Base-by-base conservation (phyloP, 257 asterid genomes). In the Gynochthodes officinalis region DNA sequence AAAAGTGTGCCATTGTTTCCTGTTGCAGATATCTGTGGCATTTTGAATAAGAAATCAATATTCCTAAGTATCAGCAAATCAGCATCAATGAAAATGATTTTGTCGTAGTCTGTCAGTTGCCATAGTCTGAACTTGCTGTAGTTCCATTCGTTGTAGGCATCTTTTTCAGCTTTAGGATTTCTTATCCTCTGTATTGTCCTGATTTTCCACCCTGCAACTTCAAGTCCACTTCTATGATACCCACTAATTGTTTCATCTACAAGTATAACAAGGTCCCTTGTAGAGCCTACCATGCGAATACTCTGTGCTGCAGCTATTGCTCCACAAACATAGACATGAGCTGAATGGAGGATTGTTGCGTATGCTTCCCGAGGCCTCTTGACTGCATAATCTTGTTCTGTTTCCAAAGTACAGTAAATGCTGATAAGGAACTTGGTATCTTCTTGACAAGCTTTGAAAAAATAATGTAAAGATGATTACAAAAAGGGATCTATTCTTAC, bases 281-380 rank as follows among this genome's bases (percentile, higher is more conserved):
- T 89, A n/a, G 98, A 91, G 14, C 98, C 98, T 0, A 81, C 77
- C 95, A 91, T 84, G 9, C 92, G 87, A 60, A 93, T 91, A 79
- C 98, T 93, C 76, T 89, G 98, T 0, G 96, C 98, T 32, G 98
- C 97, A 40, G 89, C 90, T 46, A 93, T 93, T 49, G 98, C 98
- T 49, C 98, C 98, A 42, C 98, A 93, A 2, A 91, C 98, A 50
- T 93, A 93, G 32, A 81, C 92, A 42, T 91, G 84, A 28, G 96
- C 97, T 33, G 98, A 89, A 70, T 93, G 98, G n/a, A 93, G 80
- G 82, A 93, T 87, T 4, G 98, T 88, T 7, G 97, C 96, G 33
- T 93, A 93, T 16, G 98, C 98, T 81, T 93, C 98, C 0, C 91
- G 83, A 32, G 82, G 89, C 81, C 35, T 74, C 61, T 70, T 84